Evolutionary conservation across 2,329 filamentous ascomycete species (phyloP), one percentile per base, ranked within the genome.

Genomic region (Ophidiomyces ophidiicola): DNA sequence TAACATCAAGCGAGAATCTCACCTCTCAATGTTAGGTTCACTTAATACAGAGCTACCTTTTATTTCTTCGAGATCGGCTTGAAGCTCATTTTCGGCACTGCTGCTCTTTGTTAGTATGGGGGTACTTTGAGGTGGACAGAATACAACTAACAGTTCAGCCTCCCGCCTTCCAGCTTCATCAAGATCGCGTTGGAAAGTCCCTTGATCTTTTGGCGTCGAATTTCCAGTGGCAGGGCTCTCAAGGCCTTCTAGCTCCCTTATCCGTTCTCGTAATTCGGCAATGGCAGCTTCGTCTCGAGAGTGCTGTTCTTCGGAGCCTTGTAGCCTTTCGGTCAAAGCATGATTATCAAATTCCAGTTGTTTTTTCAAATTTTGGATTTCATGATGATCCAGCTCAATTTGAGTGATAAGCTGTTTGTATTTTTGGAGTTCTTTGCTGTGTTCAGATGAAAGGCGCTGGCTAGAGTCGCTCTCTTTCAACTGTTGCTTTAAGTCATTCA

Each of bases 321-420:
- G 52, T 12, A 66, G 56, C 11, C 64, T 54, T 42, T 64, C 63
- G 5, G 61, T 63, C 11, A 68, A 54, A 10, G 62, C 59, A 43
- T 66, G 62, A 41, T 67, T 67, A 46, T 68, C 63, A 43, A 66
- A 64, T 44, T 68, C 64, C 6, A 68, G 52, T 43, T 66, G 58
- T 40, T 66, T 67, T 49, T 68, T 68, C 43, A 67, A 52, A 31
- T 62, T 61, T 43, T 65, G 63, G 26, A 67, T 59, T 43, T 69
- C 66, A 44, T 60, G 62, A 40, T 62, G 59, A 41, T 68, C 64
- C 48, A 66, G 63, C 43, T 69, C 66, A 41, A 68, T 65, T 32
- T 58, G 61, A 5, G 65, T 62, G 32, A 69, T 48, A 14, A 68
- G 55, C 33, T 61, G 60, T 44, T 62, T 58, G 43, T 66, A 67